A percentile compares a stretch with the other conserved stretches of the same genome.
Conservation (phyloP, 1,284 basidiomycete species). For the Sanguinoderma infundibulare region DNA sequence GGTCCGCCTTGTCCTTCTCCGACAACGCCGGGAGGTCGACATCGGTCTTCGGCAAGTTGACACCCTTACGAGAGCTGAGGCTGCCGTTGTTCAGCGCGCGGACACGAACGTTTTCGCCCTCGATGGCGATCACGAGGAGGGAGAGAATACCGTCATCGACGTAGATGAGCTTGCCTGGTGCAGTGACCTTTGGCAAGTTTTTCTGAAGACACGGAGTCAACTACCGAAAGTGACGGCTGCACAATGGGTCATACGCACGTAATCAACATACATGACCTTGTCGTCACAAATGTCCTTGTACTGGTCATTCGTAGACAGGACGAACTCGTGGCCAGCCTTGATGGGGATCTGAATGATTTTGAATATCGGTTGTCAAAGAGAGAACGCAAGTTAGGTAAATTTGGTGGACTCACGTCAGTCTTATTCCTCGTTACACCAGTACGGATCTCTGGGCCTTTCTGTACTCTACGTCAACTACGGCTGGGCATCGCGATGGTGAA, state of each 20-base stretch:
- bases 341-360: slow-evolving; percentile 70
- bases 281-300: slow-evolving; percentile 84
- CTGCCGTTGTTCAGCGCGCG: slow-evolving; percentile 93
- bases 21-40: slow-evolving; percentile 98
- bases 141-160: slow-evolving; percentile 98
- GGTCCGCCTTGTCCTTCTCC: slow-evolving; percentile 96
- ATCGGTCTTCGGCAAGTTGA: slow-evolving; percentile 97
- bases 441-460: slow-evolving; percentile 99
- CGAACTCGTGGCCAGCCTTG: slow-evolving; percentile 93
- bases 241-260: slow-evolving; percentile 56
- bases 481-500: not conserved
- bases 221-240: not conserved
- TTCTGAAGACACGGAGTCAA: slow-evolving; percentile 45
- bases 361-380: not conserved
- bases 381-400: not conserved
- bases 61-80: slow-evolving; percentile 97
- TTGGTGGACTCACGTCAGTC: slow-evolving; percentile 70
- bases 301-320: slow-evolving; percentile 84
- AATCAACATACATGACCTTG: slow-evolving; percentile 90
- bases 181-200: slow-evolving; percentile 95
- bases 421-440: slow-evolving; percentile 92
- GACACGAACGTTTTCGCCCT: slow-evolving; percentile 82
- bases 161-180: slow-evolving; percentile 95
- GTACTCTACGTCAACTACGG: slow-evolving; percentile 9
- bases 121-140: slow-evolving; percentile 89